Percentiles rank a stretch among this genome's conserved stretches.
Evolutionary conservation across 371 early-diverging fungal species (phyloP).

Genomic region (Sporodiniella umbellata): DNA sequence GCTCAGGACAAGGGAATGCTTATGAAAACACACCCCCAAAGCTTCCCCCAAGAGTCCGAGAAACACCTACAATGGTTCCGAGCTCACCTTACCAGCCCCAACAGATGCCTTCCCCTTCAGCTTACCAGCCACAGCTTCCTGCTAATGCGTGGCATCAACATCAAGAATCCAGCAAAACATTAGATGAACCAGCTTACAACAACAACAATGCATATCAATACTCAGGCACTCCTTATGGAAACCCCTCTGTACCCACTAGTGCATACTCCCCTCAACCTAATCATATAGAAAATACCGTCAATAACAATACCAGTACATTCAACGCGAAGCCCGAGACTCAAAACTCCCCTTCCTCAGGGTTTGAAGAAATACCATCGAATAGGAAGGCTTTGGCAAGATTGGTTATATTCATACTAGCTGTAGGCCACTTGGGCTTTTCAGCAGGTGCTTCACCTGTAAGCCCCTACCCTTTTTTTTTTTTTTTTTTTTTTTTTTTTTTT

Average conservation of each 20-base stretch:
- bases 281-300: background rate
- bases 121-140: constrained; percentile 20
- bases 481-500: no score
- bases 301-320: background rate
- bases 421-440: constrained; percentile 49
- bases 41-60: constrained; percentile 15
- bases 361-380: constrained; percentile 20
- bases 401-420: constrained; percentile 29
- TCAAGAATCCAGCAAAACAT: constrained; percentile 20
- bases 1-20: constrained; percentile 23
- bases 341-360: background rate
- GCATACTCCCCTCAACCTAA: constrained; percentile 15
- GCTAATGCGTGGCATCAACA: constrained; percentile 24
- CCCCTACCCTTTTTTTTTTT: background rate
- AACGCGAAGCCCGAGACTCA: constrained; percentile 9
- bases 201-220: constrained; percentile 25
- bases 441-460: constrained; percentile 53
- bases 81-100: constrained; percentile 18
- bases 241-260: constrained; percentile 3
- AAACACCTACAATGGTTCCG: background rate
- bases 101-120: constrained; percentile 30
- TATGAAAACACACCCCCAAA: constrained; percentile 20
- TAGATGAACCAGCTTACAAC: constrained; percentile 10
- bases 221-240: constrained; percentile 27
- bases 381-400: constrained; percentile 29